phyloP scores from a whole-genome alignment of 306 rosid species.

The Cucumis melo region DNA sequence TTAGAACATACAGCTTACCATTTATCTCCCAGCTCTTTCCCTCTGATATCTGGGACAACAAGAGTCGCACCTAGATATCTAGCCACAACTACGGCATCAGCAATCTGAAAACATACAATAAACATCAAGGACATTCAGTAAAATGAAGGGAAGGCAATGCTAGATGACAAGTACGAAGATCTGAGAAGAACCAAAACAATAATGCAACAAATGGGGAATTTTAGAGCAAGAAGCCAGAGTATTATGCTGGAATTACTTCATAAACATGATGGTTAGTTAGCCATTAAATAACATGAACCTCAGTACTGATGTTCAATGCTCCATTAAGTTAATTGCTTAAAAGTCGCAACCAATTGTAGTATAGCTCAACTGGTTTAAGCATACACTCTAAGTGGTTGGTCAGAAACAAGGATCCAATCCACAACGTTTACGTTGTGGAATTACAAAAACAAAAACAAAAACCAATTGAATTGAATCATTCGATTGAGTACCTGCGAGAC shows the following conservation, averaged over 20 bases:
- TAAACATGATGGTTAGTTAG: neutral
- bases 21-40: conserved; percentile 87
- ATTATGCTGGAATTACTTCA: neutral
- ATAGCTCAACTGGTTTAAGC: no score
- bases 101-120: conserved; percentile 32
- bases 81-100: conserved; percentile 88
- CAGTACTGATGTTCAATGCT: neutral
- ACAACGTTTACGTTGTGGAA: no score
- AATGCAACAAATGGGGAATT: neutral
- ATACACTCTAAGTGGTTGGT: no score
- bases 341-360: neutral
- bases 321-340: neutral
- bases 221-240: neutral
- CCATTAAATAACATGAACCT: neutral
- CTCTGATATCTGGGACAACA: conserved; percentile 88
- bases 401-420: no score
- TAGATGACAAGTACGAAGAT: neutral
- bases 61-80: conserved; percentile 88
- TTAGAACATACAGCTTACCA: conserved; percentile 46
- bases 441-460: neutral
- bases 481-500: conserved; percentile 67
- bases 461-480: conserved; percentile 6
- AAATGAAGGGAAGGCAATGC: neutral
- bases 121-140: conserved; percentile 5
- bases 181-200: neutral